Evolutionary conservation across 2,329 filamentous ascomycete genomes (phyloP), one percentile per base, ranked within the genome.

Genomic region (Fusarium buxicola): DNA sequence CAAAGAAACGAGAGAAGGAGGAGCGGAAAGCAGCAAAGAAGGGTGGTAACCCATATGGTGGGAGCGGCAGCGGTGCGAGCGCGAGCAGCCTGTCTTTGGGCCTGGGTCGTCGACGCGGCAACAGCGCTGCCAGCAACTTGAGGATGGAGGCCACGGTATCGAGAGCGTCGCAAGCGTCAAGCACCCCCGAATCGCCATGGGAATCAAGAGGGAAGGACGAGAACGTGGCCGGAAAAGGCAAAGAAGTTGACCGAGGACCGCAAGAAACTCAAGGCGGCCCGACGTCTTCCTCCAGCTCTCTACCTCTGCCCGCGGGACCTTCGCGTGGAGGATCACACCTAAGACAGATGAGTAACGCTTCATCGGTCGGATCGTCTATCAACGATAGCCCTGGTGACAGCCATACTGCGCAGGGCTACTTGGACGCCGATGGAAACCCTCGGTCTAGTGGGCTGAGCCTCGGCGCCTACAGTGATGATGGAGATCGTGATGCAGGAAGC

Each of bases 301-400:
- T 82, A 4, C 80, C 80, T 3, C 80, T 83, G 60, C 76, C 81
- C 7, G 78, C 81, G 2, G 79, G 82, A n/a, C 81, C 82, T 7
- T 80, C 83, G 2, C 83, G 86, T 8, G 86, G 86, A 35, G 85
- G 86, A 5, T 91, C 90, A 2, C 89, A 93, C 73, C 80, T 95
- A 15, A 87, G 92, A 21, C 90, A 96, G 68, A 88, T 95, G 76
- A 96, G 92, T 61, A 96, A 90, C 67, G 90, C 92, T 2, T 97
- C 94, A 0, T 96, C 93, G 0, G 86, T 91, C 1, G 88, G 89
- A 8, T 96, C 93, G 0, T 96, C 92, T 0, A 81, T 89, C 11
- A 81, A 87, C 1, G 92, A 94, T 46, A 91, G 89, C 28, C 80
- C 82, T 1, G 79, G 81, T 1, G 84, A 80, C 27, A 89, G 83